Base-by-base conservation (phyloP, 2,329 filamentous ascomycete species). In the Scytalidium lignicola region DNA sequence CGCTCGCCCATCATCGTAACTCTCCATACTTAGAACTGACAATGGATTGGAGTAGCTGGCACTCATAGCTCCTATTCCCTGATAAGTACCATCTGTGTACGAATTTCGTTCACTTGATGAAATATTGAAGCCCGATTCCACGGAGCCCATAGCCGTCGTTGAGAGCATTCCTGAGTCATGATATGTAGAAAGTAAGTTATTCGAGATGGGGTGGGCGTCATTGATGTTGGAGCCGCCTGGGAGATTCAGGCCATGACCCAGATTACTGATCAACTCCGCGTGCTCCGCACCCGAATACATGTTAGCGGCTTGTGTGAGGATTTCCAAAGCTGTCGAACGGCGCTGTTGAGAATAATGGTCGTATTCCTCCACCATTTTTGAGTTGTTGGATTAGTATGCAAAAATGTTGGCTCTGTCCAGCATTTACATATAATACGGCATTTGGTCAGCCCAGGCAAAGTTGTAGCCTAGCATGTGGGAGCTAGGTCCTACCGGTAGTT, bases 11-110 rank as follows among this genome's bases (percentile, higher is more conserved):
- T 69, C 67, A 55, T 72, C 62, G 52, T 73, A 76, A 32, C 67
- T 65, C 60, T 76, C 73, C 40, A 72, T 73, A 57, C 66, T 73
- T 44, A 78, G 65, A 42, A 76, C 74, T n/a, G 56, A 51, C 20
- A 64, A 47, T 46, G 43, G 54, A 39, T 48, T 51, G 8, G 49
- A 49, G 37, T 53, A 53, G 20, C 41, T 20, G 18, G 4, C 18
- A 21, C 19, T n/a, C 55, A 62, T 4, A 49, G 20, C 45, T 44
- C 41, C 19, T 52, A 54, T 12, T 52, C 46, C 2, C 40, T 29
- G 37, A 23, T 15, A 37, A 5, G 32, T 13, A 37, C 8, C 12
- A 37, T 37, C 32, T 13, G n/a, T 13, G 32, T 37, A 37, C 15
- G n/a, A 5, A 37, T 37, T 8, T 5, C 15, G 32, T 5, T 4